Evolutionary conservation across 2,329 filamentous ascomycete species (phyloP), one percentile per base, ranked within the genome.

Genomic region (Penicillium decumbens): DNA sequence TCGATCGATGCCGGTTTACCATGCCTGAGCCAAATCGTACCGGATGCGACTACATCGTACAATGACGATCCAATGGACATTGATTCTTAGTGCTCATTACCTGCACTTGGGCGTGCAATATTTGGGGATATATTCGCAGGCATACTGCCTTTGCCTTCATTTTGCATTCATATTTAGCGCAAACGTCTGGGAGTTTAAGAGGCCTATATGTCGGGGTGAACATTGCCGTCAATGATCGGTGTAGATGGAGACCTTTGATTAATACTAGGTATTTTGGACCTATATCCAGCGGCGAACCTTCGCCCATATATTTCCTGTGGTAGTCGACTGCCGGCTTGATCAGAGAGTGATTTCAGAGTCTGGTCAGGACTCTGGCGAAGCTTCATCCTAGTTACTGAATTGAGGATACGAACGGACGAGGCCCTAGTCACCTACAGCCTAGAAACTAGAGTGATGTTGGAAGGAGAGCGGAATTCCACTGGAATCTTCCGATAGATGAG

Each of bases 41-140:
- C 27, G 10, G 18, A 29, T 47, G 28, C 13, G 38, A 27, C 40
- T 37, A 33, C 41, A 13, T 27, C 27, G 25, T 38, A 28, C 12
- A 23, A 58, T 35, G 49, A 52, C n/a, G 63, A 65, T 55, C 53
- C 58, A 15, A 67, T 67, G 64, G 64, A 67, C 24, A 61, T 67
- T 47, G 64, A 66, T 41, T 29, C 39, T 12, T 47, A 42, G 39
- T 5, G 7, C 9, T 24, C n/a, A 25, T 25, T 6, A 10, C n/a
- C 4, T 18, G 4, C 24, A 5, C 27, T 30, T 5, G 15, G 12
- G 27, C 10, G 24, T 15, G 24, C 15, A 9, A 4, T 20, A 5
- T 8, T 18, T 20, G 18, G 30, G 3, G 12, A 35, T 10, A 23
- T 3, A 28, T 12, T 32, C 8, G 35, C 15, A 20, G n/a, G 33